These are phyloP conservation scores for Gymnopilus dilepis DNA, from an alignment of 768 basidiomycete genomes.

Conservation along the genomic window DNA sequence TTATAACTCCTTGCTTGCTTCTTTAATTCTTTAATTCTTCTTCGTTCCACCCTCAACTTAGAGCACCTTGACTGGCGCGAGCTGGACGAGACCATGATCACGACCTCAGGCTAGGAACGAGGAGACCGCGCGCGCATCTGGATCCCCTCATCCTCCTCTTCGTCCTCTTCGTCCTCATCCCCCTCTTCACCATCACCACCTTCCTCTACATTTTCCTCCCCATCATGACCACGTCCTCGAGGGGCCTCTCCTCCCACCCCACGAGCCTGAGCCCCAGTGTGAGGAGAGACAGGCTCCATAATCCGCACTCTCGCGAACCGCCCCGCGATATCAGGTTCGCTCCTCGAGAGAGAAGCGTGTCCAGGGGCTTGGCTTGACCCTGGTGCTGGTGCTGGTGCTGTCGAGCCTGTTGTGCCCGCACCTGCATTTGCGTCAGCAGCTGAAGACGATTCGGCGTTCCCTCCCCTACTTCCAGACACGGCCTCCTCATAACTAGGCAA, in stretches of 20 bases:
- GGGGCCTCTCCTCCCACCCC: neutral
- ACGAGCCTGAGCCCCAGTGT: neutral
- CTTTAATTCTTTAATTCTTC: no score
- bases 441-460: neutral
- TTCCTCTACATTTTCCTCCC: neutral
- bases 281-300: neutral
- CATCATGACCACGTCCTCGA: neutral
- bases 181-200: neutral
- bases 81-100: no score
- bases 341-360: neutral
- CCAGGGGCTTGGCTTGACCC: neutral
- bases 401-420: neutral
- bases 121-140: neutral
- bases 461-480: conserved; percentile 1
- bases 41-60: no score
- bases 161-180: neutral
- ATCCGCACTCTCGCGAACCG: neutral
- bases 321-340: conserved; percentile 7
- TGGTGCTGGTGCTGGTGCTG: neutral
- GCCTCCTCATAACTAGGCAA: conserved; percentile 90
- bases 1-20: no score
- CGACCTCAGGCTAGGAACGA: no score
- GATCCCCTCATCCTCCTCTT: neutral
- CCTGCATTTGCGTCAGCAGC: neutral
- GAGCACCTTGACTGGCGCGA: no score